A percentile compares a stretch with the other conserved stretches of the same genome.
Evolutionary conservation across 495 filamentous ascomycete genomes (phyloP).

Genomic region (Sphaerosporella brunnea): DNA sequence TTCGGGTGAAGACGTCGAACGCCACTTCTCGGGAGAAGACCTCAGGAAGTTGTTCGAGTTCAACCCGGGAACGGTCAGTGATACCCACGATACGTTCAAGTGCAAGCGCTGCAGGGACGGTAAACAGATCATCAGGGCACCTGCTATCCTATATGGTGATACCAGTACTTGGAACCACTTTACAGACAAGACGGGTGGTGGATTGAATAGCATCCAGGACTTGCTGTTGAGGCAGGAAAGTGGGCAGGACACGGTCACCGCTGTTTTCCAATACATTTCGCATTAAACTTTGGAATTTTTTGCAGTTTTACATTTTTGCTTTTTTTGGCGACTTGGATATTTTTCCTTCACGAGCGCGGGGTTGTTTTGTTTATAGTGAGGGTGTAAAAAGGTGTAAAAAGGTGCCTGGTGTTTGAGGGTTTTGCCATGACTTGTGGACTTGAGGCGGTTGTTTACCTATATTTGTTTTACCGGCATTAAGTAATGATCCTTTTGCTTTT

Average conservation of each 20-base stretch:
- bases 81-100: constrained; percentile 98
- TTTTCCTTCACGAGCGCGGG: too few species aligned
- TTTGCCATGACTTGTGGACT: too few species aligned
- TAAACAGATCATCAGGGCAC: constrained; percentile 68
- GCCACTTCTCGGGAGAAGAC: constrained; percentile 81
- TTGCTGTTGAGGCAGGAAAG: constrained; percentile 77
- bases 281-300: too few species aligned
- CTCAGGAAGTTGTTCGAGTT: constrained; percentile 89
- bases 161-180: constrained; percentile 99
- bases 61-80: constrained; percentile 61
- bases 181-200: constrained; percentile 51
- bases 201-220: constrained; percentile 71
- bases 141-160: constrained; percentile 90
- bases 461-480: too few species aligned
- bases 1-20: constrained; percentile 86
- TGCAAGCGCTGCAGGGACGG: constrained; percentile 90
- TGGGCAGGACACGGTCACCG: constrained; percentile 60
- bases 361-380: too few species aligned
- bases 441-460: too few species aligned
- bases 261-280: constrained; percentile 97
- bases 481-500: too few species aligned
- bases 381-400: too few species aligned
- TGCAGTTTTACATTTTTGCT: too few species aligned
- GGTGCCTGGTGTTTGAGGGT: too few species aligned
- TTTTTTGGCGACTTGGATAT: too few species aligned